A percentile compares a stretch with the other conserved stretches of the same genome.
Conservation (phyloP, 371 early-diverging fungal species). For the Haplosporangium sp. region DNA sequence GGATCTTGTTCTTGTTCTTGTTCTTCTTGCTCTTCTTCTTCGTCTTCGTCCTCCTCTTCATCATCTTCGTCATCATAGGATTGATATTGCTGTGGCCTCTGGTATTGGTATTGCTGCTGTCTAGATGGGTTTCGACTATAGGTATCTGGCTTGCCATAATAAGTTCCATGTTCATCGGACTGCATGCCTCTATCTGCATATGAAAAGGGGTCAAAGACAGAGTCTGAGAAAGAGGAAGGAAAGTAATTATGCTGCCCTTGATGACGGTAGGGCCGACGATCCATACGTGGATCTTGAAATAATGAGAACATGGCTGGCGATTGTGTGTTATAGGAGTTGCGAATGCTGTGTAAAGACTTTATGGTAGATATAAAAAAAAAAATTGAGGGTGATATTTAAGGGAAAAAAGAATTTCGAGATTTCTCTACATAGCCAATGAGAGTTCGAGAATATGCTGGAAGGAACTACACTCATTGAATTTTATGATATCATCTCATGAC, state of each 20-base stretch:
- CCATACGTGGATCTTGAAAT: slow-evolving; percentile 15
- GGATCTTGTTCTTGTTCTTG: not conserved
- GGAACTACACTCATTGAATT: not conserved
- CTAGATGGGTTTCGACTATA: not conserved
- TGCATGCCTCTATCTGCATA: not conserved
- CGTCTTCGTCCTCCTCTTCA: not conserved
- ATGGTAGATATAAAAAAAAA: no score
- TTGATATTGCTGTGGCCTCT: not conserved
- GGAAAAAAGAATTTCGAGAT: no score
- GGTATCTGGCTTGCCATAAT: not conserved
- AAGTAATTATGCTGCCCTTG: slow-evolving; percentile 43
- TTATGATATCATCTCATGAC: not conserved
- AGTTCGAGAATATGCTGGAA: slow-evolving; percentile 19
- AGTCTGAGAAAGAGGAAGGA: slow-evolving; percentile 29
- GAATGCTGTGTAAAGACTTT: not conserved
- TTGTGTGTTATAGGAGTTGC: not conserved
- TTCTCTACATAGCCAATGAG: slow-evolving; percentile 8
- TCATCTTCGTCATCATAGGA: not conserved
- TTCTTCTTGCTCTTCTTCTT: no score
- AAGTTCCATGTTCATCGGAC: not conserved
- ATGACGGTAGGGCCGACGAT: slow-evolving; percentile 14
- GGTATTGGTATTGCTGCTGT: not conserved
- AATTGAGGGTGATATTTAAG: no score
- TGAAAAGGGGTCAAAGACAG: slow-evolving; percentile 39
- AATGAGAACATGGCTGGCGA: slow-evolving; percentile 16